Evolutionary conservation across 345 rosid species (phyloP), one percentile per base, ranked within the genome.

Genomic region (Populus tremula): DNA sequence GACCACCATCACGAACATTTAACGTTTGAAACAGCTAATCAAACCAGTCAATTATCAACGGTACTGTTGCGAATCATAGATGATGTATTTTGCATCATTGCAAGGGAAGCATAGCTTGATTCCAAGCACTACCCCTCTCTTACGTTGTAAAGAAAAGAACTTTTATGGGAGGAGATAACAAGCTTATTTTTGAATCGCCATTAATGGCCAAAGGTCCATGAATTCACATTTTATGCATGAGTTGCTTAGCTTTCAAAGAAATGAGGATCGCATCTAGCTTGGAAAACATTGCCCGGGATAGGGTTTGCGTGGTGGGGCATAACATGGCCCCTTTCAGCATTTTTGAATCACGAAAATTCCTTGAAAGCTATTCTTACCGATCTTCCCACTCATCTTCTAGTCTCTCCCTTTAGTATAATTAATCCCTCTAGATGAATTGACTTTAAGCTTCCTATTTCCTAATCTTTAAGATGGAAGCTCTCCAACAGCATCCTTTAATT

Each of bases 331-430:
- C 70, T 31, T 54, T 70, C 23, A 61, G 25, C 45, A 10, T 29
- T 73, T 76, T 43, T 67, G 35, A 70, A 77, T 74, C 65, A 18
- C 17, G 38, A 67, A 75, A 78, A 17, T 65, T 82, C 72, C 29
- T 66, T 18, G 64, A 67, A 81, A 79, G 80, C 83, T 81, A 83
- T 71, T 63, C 36, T 64, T 65, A 74, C 71, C 86, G 5, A 38
- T 59, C 70, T 8, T 49, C 77, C 14, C 14, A 29, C 43, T 45
- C 4, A 61, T 65, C 5, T 8, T 33, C 23, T 59, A 36, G 64
- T 63, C 63, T 6, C 16, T 16, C 33, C 63, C 39, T 18, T 66
- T 3, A 6, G 45, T 21, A 59, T n/a, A 25, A 35, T 53, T 9
- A 25, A 35, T 53, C 17, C 17, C 41, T 74, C 70, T 18, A 43